Percentiles rank a stretch among this genome's conserved stretches.
phyloP scores from a whole-genome alignment of 2,329 filamentous ascomycete genomes.

The Sarocladium oryzae region DNA sequence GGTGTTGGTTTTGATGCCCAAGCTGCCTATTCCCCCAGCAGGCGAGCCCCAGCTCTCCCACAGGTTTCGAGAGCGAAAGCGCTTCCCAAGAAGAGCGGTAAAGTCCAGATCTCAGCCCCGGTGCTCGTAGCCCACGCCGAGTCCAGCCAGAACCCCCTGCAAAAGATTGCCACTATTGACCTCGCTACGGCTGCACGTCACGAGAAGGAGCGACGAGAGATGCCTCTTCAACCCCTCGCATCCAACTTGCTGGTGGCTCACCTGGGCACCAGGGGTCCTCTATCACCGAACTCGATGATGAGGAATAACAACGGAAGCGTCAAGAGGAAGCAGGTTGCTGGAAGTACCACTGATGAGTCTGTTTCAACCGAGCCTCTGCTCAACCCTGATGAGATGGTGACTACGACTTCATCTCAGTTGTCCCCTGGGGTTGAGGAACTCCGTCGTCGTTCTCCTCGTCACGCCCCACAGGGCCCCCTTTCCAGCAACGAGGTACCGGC shows the following conservation, averaged over 20 bases:
- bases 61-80: constrained; percentile 1
- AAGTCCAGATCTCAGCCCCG: constrained; percentile 43
- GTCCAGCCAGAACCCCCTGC: constrained; percentile 30
- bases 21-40: background rate
- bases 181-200: constrained; percentile 40
- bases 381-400: constrained; percentile 24
- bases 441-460: constrained; percentile 44
- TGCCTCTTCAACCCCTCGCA: constrained; percentile 20
- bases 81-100: constrained; percentile 28
- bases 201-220: constrained; percentile 37
- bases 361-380: constrained; percentile 15
- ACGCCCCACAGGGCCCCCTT: constrained; percentile 15
- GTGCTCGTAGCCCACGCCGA: constrained; percentile 27
- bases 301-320: constrained; percentile 27
- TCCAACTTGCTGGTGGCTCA: constrained; percentile 28
- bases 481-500: background rate
- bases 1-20: background rate
- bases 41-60: background rate
- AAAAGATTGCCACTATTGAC: constrained; percentile 42
- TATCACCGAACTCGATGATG: constrained; percentile 26
- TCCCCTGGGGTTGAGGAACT: constrained; percentile 45
- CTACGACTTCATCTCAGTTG: constrained; percentile 40
- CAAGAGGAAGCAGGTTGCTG: constrained; percentile 31
- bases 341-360: background rate
- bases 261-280: constrained; percentile 28